Base-by-base conservation (phyloP, 2,329 filamentous ascomycete species). In the Blumeriella jaapii region DNA sequence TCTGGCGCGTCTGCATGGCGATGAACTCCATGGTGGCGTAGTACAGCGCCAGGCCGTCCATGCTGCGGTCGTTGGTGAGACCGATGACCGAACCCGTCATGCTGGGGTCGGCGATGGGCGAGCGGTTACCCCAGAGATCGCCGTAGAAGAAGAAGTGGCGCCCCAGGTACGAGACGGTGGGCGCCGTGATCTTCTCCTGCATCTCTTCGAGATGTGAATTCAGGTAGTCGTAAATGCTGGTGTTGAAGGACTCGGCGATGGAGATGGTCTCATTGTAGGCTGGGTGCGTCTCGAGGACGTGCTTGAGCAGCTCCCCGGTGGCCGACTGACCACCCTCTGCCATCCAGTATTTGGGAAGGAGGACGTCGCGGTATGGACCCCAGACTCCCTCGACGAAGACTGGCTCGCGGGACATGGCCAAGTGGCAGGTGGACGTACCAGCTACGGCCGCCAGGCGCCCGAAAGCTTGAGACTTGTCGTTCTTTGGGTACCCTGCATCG, bases 91-190 rank as follows among this genome's bases (percentile, higher is more conserved):
- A 77, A 16, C 91, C 91, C 47, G 81, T 82, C 91, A 98, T 98
- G 61, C 77, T 82, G 16, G 89, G 69, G 55, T 98, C 87, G 3
- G 91, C 89, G 39, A 98, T 73, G 1, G 91, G 91, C 13, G 86
- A 94, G 25, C 91, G 79, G 64, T 98, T 98, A 42, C 91, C 91
- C 71, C 93, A 96, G 3, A 96, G 69, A 55, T 98, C 91, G 45
- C 91, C 91, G 59, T 98, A 98, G 66, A 98, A 93, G 74, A 98
- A 98, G 64, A 93, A 82, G 60, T 98, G 89, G 6, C 89, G 82
- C 9, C 78, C 86, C 2, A 98, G 68, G 59, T 87, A 93, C 12
- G 84, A 79, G 44, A 96, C 71, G 34, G 74, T 76, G 0, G 87
- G 87, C 2, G 84, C 84, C 2, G 68, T 64, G 15, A 64, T 61